Evolutionary conservation across 306 rosid genomes (phyloP).

Genomic region (Pyrus communis): DNA sequence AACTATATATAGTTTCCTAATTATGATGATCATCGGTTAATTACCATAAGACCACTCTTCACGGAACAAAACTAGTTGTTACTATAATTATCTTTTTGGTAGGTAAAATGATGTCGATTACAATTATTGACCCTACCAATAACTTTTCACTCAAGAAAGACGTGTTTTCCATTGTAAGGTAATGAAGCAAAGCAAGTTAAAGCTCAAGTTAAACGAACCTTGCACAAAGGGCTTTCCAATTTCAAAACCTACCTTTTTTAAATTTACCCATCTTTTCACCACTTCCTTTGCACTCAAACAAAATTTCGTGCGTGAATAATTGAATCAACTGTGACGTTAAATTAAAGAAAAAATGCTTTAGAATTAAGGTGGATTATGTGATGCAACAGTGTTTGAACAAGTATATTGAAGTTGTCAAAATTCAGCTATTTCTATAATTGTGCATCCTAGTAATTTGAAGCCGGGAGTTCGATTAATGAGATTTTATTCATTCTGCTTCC

Average conservation of each 20-base stretch:
- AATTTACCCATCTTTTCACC: neutral
- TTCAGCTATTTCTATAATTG: too few relatives aligned
- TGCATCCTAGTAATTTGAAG: too few relatives aligned
- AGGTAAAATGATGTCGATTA: slow-evolving; percentile 6
- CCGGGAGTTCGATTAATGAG: neutral
- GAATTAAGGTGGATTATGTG: neutral
- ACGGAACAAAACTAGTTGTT: slow-evolving; percentile 22
- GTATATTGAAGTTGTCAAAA: neutral
- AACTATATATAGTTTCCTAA: slow-evolving; percentile 13
- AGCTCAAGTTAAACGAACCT: slow-evolving; percentile 1
- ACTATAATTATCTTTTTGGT: slow-evolving; percentile 8
- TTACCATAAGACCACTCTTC: slow-evolving; percentile 17
- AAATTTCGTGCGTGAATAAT: neutral
- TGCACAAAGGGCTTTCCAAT: neutral
- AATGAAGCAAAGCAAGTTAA: neutral
- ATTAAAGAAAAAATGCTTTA: neutral
- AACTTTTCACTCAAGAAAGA: slow-evolving; percentile 1
- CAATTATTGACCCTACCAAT: slow-evolving; percentile 18
- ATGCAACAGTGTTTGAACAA: neutral
- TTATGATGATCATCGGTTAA: neutral
- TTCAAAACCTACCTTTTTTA: neutral
- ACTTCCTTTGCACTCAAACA: neutral
- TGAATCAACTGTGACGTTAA: neutral
- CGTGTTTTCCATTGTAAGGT: neutral
- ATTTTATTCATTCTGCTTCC: neutral